Evolutionary conservation across 306 rosid species (phyloP).

Genomic region (Quercus wislizeni): DNA sequence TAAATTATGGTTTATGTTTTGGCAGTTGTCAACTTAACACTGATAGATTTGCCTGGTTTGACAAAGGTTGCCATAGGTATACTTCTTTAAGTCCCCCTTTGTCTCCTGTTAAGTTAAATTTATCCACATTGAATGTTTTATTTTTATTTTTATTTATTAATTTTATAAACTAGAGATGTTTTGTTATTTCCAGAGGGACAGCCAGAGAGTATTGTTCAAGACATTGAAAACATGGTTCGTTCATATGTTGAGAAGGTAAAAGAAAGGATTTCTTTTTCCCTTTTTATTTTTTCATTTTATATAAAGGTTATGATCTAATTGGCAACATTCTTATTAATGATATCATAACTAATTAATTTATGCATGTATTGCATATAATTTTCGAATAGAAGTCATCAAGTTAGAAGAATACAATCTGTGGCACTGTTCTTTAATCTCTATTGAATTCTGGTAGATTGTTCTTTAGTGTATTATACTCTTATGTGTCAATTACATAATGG

Average conservation of each 20-base stretch:
- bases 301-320: not conserved
- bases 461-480: not conserved
- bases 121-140: not conserved
- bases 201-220: constrained; percentile 66
- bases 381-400: not conserved
- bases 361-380: not conserved
- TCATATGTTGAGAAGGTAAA: constrained; percentile 71
- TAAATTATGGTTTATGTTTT: constrained; percentile 15
- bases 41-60: constrained; percentile 62
- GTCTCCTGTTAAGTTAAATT: not conserved
- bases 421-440: not conserved
- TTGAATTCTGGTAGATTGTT: not conserved
- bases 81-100: not conserved
- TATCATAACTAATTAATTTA: not conserved
- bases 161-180: constrained; percentile 12
- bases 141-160: not conserved
- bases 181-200: constrained; percentile 60
- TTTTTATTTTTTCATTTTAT: not conserved
- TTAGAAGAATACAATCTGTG: not conserved
- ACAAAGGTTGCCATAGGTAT: constrained; percentile 72
- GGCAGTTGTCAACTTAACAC: constrained; percentile 62
- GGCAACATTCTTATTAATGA: not conserved
- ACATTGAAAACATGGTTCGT: constrained; percentile 72
- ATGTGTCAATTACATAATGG: not conserved
- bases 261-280: not conserved